Evolutionary conservation across 495 filamentous ascomycete genomes (phyloP).

Genomic region (Penicillium lividum): DNA sequence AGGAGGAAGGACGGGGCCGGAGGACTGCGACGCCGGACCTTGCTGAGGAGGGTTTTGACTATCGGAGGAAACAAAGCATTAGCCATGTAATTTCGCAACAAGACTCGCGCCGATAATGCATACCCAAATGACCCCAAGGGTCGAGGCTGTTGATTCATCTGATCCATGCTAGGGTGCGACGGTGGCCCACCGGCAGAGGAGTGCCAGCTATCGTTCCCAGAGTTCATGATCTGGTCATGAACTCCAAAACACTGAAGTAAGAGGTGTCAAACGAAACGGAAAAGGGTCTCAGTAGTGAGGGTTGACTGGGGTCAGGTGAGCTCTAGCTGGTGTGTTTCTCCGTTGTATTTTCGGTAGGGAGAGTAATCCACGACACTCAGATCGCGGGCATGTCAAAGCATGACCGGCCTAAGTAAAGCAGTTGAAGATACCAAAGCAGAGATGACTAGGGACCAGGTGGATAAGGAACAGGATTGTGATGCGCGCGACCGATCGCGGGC

Average conservation of each 20-base stretch:
- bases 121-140: conserved; percentile 50
- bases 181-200: conserved; percentile 44
- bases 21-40: conserved; percentile 47
- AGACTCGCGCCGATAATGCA: conserved; percentile 8
- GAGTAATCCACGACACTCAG: conserved; percentile 20
- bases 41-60: conserved; percentile 52
- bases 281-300: neutral
- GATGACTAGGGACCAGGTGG: conserved; percentile 7
- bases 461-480: conserved; percentile 29
- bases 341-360: conserved; percentile 4
- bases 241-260: conserved; percentile 8
- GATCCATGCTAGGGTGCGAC: conserved; percentile 49
- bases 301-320: conserved; percentile 9
- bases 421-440: conserved; percentile 2
- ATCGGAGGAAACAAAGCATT: conserved; percentile 16
- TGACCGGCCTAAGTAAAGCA: conserved; percentile 18
- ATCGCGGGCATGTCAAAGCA: conserved; percentile 29
- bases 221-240: conserved; percentile 43
- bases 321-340: conserved; percentile 22
- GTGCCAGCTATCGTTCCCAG: conserved; percentile 53
- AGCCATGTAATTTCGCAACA: conserved; percentile 13
- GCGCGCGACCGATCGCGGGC: conserved; percentile 51
- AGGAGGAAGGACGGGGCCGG: conserved; percentile 51
- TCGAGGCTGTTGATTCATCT: conserved; percentile 48
- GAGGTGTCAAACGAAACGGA: conserved; percentile 6